Conservation (phyloP, 1,284 basidiomycete species). For the Rhodotorula glutinis region DNA sequence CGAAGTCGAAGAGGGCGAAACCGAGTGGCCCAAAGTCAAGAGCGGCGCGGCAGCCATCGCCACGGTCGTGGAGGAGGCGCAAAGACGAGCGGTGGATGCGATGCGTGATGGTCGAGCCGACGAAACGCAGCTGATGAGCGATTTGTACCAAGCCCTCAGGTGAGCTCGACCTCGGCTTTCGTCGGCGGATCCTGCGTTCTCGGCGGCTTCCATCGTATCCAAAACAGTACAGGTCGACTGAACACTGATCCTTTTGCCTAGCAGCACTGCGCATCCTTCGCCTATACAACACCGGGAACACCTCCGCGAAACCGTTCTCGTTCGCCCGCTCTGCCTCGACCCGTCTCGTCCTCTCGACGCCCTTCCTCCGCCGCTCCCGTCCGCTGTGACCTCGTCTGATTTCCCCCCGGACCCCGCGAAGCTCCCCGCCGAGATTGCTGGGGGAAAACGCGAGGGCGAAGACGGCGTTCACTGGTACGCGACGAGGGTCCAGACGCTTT, state of each 20-base stretch:
- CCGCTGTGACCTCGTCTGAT: not conserved
- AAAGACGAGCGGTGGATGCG: not conserved
- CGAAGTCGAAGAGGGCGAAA: slow-evolving; percentile 25
- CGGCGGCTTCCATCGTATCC: not conserved
- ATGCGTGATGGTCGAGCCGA: not conserved
- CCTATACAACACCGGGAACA: slow-evolving; percentile 34
- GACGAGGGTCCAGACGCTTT: slow-evolving; percentile 40
- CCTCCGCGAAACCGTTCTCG: slow-evolving; percentile 42
- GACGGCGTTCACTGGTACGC: slow-evolving; percentile 34
- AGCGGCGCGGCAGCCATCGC: slow-evolving; percentile 31
- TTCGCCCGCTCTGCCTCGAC: slow-evolving; percentile 37
- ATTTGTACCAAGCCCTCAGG: slow-evolving; percentile 36
- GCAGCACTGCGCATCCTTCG: slow-evolving; percentile 23
- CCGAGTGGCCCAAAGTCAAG: slow-evolving; percentile 41
- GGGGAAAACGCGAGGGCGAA: too few relatives aligned
- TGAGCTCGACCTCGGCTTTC: not conserved
- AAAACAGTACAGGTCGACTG: not conserved
- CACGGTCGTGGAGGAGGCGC: not conserved
- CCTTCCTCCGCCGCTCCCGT: slow-evolving; percentile 19
- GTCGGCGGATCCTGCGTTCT: not conserved
- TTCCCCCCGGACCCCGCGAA: too few relatives aligned
- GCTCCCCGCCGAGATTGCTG: too few relatives aligned
- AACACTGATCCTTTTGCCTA: not conserved
- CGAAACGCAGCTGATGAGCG: slow-evolving; percentile 20
- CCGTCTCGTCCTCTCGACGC: slow-evolving; percentile 22